A percentile compares a stretch with the other conserved stretches of the same genome.
Conservation (phyloP, 2,329 filamentous ascomycete species). For the Dactylellina haptotyla region DNA sequence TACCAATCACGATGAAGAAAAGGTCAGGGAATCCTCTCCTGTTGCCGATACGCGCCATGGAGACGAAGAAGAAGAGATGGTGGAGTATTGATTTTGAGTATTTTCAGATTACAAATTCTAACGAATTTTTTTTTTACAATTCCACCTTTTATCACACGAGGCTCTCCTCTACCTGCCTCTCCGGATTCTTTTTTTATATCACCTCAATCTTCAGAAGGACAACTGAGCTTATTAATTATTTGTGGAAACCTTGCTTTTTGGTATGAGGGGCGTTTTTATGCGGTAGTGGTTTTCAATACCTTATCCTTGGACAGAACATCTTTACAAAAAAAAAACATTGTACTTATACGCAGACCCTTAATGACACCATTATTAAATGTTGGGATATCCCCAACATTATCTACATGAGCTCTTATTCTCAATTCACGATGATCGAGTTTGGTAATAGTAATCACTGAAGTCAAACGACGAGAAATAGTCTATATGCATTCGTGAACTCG, state of each 20-base stretch:
- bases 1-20: conserved; percentile 25
- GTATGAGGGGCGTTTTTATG: too few relatives aligned
- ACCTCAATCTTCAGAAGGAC: too few relatives aligned
- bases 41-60: conserved; percentile 5
- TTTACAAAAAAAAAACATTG: too few relatives aligned
- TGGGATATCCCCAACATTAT: too few relatives aligned
- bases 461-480: neutral
- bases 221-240: too few relatives aligned
- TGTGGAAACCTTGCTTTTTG: too few relatives aligned
- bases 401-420: too few relatives aligned
- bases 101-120: neutral
- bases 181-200: neutral
- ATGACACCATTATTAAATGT: too few relatives aligned
- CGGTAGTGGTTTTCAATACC: too few relatives aligned
- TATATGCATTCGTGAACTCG: conserved; percentile 19
- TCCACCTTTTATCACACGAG: neutral
- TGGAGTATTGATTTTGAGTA: conserved; percentile 54
- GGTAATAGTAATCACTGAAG: neutral
- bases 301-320: too few relatives aligned
- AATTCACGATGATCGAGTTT: neutral
- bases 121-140: neutral
- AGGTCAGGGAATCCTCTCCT: conserved; percentile 25
- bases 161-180: neutral
- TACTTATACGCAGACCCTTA: too few relatives aligned
- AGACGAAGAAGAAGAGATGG: conserved; percentile 53